Conservation (phyloP, 2,329 filamentous ascomycete genomes). For the Beauveria sp. region DNA sequence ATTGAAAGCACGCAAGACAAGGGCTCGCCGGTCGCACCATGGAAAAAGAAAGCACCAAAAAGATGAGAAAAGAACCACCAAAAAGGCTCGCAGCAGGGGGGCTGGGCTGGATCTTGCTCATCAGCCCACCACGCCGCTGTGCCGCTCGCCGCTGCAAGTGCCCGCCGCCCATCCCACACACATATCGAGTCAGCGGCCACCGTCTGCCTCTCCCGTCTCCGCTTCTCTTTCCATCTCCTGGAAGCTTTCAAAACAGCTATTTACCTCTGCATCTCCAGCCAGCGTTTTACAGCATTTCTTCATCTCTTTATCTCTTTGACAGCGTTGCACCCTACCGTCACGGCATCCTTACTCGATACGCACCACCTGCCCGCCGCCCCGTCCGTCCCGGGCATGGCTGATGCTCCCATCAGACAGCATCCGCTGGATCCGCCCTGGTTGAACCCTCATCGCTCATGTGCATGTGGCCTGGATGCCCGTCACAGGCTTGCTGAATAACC, state of each 20-base stretch:
- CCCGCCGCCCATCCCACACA: neutral
- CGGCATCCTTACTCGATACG: neutral
- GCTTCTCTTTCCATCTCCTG: neutral
- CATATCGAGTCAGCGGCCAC: conserved; percentile 4
- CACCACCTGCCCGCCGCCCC: too few species aligned
- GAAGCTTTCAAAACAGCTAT: neutral
- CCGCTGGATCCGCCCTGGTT: conserved; percentile 2
- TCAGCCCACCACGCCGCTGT: neutral
- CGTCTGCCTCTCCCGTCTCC: neutral
- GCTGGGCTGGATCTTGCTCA: neutral
- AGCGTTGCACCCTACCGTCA: neutral
- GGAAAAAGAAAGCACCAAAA: neutral
- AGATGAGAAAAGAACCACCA: neutral
- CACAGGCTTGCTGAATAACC: neutral
- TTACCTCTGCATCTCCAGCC: neutral
- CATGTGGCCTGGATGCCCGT: conserved; percentile 1
- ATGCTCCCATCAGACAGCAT: neutral
- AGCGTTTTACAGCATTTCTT: neutral
- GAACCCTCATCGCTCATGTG: conserved; percentile 1
- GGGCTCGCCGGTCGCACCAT: neutral
- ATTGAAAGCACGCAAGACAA: neutral
- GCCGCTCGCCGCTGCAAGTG: neutral
- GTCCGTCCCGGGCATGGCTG: conserved; percentile 5
- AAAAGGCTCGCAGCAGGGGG: conserved; percentile 1
- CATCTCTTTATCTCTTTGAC: neutral